phyloP scores from a whole-genome alignment of 2,329 filamentous ascomycete genomes.

The Volutella citrinella region DNA sequence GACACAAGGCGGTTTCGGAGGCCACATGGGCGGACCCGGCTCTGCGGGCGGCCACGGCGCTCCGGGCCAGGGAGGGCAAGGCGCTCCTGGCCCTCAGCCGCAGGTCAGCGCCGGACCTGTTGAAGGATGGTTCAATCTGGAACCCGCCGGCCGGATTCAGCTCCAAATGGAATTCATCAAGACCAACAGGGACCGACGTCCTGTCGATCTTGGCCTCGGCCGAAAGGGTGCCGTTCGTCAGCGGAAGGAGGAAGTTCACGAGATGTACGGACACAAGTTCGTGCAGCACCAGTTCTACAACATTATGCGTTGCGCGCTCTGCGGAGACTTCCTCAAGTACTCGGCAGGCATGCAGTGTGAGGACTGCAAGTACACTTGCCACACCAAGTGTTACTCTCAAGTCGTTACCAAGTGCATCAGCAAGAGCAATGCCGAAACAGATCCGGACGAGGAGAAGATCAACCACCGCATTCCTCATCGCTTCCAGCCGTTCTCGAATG shows the following conservation, averaged over 20 bases:
- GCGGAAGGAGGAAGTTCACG: conserved; percentile 95
- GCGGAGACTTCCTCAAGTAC: conserved; percentile 97
- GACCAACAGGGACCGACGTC: conserved; percentile 77
- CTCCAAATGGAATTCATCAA: conserved; percentile 90
- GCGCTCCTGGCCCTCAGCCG: conserved; percentile 41
- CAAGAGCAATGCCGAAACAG: conserved; percentile 97
- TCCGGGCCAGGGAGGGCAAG: conserved; percentile 37
- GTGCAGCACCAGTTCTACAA: conserved; percentile 99
- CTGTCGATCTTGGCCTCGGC: conserved; percentile 84
- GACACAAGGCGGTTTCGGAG: too few species aligned
- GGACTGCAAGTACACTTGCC: conserved; percentile 99
- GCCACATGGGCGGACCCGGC: too few species aligned
- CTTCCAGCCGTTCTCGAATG: conserved; percentile 94
- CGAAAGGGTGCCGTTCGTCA: conserved; percentile 96
- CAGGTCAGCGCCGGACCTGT: conserved; percentile 61
- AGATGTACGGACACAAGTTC: conserved; percentile 99
- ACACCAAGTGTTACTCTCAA: conserved; percentile 93
- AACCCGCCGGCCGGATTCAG: conserved; percentile 90
- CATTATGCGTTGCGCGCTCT: conserved; percentile 98
- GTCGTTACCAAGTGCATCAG: conserved; percentile 99
- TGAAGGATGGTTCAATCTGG: conserved; percentile 95
- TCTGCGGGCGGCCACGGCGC: conserved; percentile 43
- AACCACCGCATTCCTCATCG: conserved; percentile 98
- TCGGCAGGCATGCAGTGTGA: conserved; percentile 98
- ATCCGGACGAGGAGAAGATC: conserved; percentile 99